Percentiles rank a stretch among this genome's conserved stretches.
Evolutionary conservation across 2,329 filamentous ascomycete genomes (phyloP).

Genomic region (Leptosphaerulina australis): DNA sequence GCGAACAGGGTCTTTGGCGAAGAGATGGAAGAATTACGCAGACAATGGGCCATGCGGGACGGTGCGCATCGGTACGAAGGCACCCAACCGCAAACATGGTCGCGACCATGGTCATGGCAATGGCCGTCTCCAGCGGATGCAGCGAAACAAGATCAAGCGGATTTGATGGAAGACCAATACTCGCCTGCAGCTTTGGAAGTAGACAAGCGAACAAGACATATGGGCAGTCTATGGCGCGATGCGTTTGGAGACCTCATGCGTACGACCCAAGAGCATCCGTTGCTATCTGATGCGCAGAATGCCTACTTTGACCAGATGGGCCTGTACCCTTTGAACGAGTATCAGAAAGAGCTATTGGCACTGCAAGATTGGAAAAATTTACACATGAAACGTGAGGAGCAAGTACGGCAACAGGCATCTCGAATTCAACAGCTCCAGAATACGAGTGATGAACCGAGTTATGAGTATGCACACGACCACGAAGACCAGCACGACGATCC

Average conservation of each 20-base stretch:
- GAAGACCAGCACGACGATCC: constrained; percentile 45
- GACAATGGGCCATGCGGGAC: constrained; percentile 11
- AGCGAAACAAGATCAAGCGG: constrained; percentile 3
- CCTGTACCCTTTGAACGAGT: constrained; percentile 6
- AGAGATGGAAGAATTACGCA: constrained; percentile 13
- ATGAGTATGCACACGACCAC: constrained; percentile 43
- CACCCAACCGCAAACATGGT: constrained; percentile 11
- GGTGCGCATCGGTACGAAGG: neutral
- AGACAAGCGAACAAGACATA: constrained; percentile 46
- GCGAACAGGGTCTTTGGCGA: constrained; percentile 8
- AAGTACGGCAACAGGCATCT: neutral
- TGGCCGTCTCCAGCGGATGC: constrained; percentile 28
- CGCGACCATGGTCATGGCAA: constrained; percentile 26
- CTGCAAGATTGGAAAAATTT: constrained; percentile 4
- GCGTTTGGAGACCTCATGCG: constrained; percentile 66
- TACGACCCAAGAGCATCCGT: constrained; percentile 32
- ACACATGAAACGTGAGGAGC: neutral
- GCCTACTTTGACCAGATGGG: constrained; percentile 22
- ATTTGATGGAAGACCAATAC: constrained; percentile 46
- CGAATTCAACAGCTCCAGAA: neutral
- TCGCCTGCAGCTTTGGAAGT: constrained; percentile 61
- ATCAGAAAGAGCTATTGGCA: constrained; percentile 5
- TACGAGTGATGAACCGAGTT: constrained; percentile 38
- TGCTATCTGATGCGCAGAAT: constrained; percentile 13
- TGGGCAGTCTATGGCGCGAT: constrained; percentile 58